Evolutionary conservation across 1,139 yeast species (phyloP), one percentile per base, ranked within the genome.

Genomic region (Suhomyces bokatorum): DNA sequence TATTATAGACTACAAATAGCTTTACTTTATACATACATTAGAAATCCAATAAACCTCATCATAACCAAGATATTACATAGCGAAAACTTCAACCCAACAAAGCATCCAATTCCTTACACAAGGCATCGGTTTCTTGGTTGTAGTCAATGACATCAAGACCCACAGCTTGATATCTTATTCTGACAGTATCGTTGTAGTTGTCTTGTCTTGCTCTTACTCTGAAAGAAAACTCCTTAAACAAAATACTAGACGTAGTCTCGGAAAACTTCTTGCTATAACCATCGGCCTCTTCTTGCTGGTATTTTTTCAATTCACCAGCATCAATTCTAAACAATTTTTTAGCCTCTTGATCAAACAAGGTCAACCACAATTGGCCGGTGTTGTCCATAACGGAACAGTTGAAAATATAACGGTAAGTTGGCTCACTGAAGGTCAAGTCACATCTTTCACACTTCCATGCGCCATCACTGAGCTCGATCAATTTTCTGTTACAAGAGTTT

Each of bases 371-470:
- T 63, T 86, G 93, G 22, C 91, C 95, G 3, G 95, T 77, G 49
- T 77, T 74, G 64, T 95, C 99, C 60, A 83, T 77, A 11, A 90
- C 78, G 3, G 89, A 80, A 42, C 83, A 67, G 20, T 85, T 83
- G 54, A 91, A 65, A 46, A 91, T 82, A 57, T 87, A 95, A 62
- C 98, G 80, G 68, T 87, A 83, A 40, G 77, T 73, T 28, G 99
- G 97, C 47, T 74, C 76, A 3, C 77, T 73, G 58, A 80, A 83
- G 46, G 78, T 78, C 46, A 78, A 70, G 57, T 88, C 85, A 76
- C 98, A 91, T 64, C 85, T 86, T 63, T 90, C 98, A 72, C 99
- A 95, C 64, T 96, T 81, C 96, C 96, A 93, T 20, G 83, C 72
- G 15, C 84, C 87, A 62, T 85, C 88, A 33, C 80, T 73, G 45